phyloP scores from a whole-genome alignment of 495 filamentous ascomycete species.

The Talaromyces borbonicus region DNA sequence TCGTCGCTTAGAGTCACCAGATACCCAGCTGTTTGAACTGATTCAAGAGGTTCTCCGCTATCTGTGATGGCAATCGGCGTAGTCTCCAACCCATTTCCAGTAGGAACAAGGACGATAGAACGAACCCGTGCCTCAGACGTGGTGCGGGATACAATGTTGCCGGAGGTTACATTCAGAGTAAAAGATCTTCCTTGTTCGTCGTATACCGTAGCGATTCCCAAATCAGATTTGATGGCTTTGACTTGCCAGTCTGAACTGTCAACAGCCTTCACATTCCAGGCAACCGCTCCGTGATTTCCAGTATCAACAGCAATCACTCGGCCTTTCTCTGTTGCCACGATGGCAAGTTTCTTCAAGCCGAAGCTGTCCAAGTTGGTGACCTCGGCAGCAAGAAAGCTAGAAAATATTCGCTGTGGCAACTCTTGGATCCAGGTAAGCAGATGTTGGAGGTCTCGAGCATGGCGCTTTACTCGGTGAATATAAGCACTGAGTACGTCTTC shows the following conservation, averaged over 20 bases:
- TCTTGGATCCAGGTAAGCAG: constrained; percentile 64
- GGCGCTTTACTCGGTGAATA: constrained; percentile 74
- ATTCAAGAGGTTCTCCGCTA: constrained; percentile 24
- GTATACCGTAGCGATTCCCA: constrained; percentile 49
- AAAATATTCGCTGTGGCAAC: constrained; percentile 55
- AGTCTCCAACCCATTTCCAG: constrained; percentile 12
- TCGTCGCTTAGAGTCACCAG: constrained; percentile 54
- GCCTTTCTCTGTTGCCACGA: constrained; percentile 73
- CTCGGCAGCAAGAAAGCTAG: constrained; percentile 53
- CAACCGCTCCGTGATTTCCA: constrained; percentile 61
- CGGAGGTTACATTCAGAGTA: constrained; percentile 46
- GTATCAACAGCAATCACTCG: constrained; percentile 70
- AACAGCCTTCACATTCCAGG: constrained; percentile 59
- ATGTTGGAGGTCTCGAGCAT: constrained; percentile 66
- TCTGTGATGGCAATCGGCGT: constrained; percentile 20
- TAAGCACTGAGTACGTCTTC: constrained; percentile 71
- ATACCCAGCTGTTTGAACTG: constrained; percentile 21
- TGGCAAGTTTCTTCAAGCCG: constrained; percentile 72
- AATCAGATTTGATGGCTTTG: constrained; percentile 51
- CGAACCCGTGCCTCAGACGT: constrained; percentile 19
- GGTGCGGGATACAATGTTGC: constrained; percentile 38
- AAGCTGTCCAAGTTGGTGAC: constrained; percentile 65
- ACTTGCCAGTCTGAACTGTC: constrained; percentile 55
- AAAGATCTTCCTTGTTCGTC: constrained; percentile 48
- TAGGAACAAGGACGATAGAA: constrained; percentile 23